Conservation (phyloP, 2,329 filamentous ascomycete genomes). For the Laburnicola sp. region DNA sequence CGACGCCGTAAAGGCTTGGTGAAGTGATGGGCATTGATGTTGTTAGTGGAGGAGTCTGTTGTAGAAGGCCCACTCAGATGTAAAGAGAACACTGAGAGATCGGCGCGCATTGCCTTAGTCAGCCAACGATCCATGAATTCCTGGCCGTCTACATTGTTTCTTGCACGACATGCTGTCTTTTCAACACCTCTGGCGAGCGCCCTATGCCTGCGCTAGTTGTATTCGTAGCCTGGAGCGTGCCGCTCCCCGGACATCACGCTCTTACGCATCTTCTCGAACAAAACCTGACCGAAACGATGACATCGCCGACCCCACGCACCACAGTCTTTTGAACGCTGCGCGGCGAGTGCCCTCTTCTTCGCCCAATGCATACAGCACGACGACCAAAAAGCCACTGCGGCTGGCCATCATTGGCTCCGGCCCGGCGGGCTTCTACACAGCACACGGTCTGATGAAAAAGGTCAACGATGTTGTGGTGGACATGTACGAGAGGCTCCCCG, state of each 20-base stretch:
- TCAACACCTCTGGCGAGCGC: neutral
- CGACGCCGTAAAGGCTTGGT: too few species aligned
- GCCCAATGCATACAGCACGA: conserved; percentile 32
- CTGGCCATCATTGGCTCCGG: conserved; percentile 91
- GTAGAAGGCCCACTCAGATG: too few species aligned
- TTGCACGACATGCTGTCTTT: conserved; percentile 8
- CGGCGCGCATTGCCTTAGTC: conserved; percentile 4
- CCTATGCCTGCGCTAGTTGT: conserved; percentile 11
- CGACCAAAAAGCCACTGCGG: conserved; percentile 60
- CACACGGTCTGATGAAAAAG: conserved; percentile 79
- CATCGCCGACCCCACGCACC: neutral
- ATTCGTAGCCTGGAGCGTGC: conserved; percentile 4
- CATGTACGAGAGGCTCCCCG: conserved; percentile 94
- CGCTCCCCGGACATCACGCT: neutral
- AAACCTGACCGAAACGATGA: neutral
- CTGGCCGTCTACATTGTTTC: neutral
- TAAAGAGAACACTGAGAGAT: neutral
- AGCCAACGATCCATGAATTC: neutral
- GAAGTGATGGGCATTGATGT: too few species aligned
- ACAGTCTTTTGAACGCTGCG: conserved; percentile 13
- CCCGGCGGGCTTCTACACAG: conserved; percentile 93
- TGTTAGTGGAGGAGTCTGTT: too few species aligned
- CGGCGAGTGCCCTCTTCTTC: neutral
- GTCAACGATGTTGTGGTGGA: conserved; percentile 74
- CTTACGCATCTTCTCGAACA: conserved; percentile 1